These are phyloP conservation scores for Rhodotorula taiwanensis DNA, from an alignment of 768 basidiomycete species.

Conservation along the genomic window DNA sequence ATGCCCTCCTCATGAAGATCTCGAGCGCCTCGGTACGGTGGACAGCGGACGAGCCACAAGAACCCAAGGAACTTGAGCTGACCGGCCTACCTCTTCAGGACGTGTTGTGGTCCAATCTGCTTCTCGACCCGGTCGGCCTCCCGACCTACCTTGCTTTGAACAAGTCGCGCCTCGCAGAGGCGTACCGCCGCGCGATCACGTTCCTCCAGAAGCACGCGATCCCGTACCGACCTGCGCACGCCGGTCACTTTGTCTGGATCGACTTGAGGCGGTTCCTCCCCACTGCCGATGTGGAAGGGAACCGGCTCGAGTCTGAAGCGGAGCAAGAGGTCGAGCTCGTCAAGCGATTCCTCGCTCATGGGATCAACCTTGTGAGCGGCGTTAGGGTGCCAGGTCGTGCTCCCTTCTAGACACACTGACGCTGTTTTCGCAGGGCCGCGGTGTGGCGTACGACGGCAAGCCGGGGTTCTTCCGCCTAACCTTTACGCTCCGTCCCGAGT, in stretches of 20 bases:
- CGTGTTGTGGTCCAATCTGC: conserved; percentile 35
- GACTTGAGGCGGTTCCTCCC: conserved; percentile 30
- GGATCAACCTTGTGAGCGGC: conserved; percentile 20
- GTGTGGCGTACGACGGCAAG: conserved; percentile 9
- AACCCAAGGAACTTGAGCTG: background rate
- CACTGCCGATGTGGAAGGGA: conserved; percentile 2
- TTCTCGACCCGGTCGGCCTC: conserved; percentile 31
- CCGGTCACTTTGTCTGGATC: conserved; percentile 37
- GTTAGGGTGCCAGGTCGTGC: no score
- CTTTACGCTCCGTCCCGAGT: conserved; percentile 36
- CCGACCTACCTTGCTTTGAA: conserved; percentile 35
- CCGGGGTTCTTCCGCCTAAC: conserved; percentile 36
- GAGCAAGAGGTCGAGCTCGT: conserved; percentile 15
- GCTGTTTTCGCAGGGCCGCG: conserved; percentile 8
- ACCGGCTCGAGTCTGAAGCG: conserved; percentile 12
- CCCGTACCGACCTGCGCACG: conserved; percentile 29
- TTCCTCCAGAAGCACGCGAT: conserved; percentile 33
- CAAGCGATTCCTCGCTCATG: background rate
- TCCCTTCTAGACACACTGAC: background rate
- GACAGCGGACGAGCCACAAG: background rate
- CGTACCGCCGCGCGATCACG: conserved; percentile 23
- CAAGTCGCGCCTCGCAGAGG: conserved; percentile 18
- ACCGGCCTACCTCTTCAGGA: conserved; percentile 16
- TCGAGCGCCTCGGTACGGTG: conserved; percentile 29
- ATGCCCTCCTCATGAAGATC: conserved; percentile 40